phyloP scores from a whole-genome alignment of 2,329 filamentous ascomycete species.

The Ceratocystis alfenasii region DNA sequence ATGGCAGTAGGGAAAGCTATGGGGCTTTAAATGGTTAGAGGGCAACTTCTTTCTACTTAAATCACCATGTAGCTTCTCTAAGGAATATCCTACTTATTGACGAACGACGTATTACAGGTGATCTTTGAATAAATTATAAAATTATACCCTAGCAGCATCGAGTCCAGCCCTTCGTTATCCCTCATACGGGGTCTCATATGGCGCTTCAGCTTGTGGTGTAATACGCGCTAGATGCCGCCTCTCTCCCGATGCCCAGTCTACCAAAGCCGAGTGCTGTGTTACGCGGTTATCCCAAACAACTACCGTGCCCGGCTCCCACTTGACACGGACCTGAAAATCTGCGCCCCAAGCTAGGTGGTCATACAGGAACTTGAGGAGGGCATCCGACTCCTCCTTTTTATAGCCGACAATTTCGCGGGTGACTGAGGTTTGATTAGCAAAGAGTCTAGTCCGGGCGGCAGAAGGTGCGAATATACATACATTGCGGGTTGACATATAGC shows the following conservation, averaged over 20 bases:
- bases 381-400: conserved; percentile 79
- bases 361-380: conserved; percentile 59
- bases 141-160: not conserved
- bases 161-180: not conserved
- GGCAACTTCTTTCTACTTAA: not conserved
- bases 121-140: not conserved
- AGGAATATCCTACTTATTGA: not conserved
- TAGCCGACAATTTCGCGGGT: conserved; percentile 68
- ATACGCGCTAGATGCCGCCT: conserved; percentile 69
- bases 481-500: conserved; percentile 71
- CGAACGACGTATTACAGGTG: not conserved
- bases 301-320: conserved; percentile 69
- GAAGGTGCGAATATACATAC: conserved; percentile 36
- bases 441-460: not conserved
- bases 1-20: not conserved
- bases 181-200: conserved; percentile 29
- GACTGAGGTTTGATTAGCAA: conserved; percentile 36
- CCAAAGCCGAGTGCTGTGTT: conserved; percentile 63
- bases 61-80: not conserved
- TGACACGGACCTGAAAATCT: conserved; percentile 48
- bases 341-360: conserved; percentile 42
- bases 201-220: conserved; percentile 69
- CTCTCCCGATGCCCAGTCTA: conserved; percentile 72
- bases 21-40: not conserved
- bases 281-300: conserved; percentile 81